Evolutionary conservation across 2,329 filamentous ascomycete species (phyloP), one percentile per base, ranked within the genome.

Genomic region (Zymoseptoria passerinii): DNA sequence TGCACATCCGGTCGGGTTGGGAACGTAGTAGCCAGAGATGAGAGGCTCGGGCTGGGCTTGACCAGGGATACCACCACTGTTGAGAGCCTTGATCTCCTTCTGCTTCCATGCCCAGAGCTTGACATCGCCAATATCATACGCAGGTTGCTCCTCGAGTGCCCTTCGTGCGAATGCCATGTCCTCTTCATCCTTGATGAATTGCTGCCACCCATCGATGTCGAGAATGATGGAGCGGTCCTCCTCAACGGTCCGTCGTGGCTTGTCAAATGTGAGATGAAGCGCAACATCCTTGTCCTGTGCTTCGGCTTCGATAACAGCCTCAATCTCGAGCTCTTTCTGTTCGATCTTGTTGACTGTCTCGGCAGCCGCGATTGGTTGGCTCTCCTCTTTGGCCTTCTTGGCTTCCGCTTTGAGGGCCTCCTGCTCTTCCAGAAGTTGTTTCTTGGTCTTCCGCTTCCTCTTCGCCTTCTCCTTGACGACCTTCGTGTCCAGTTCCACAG

Each of bases 1-100:
- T 58, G 94, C 94, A 66, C 85, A 89, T 35, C 94, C 94, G 8
- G 90, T 90, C 0, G 81, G 62, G 65, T 96, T 99, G 0, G 89
- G 85, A 48, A 96, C 89, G 70, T 96, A 97, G 69, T 87, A 86
- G 48, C 84, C 84, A 62, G 81, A 75, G 58, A 87, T 85, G 63
- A 77, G 78, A 27, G 81, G 78, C 60, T 78, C 75, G 19, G 76
- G 74, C 51, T 77, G 77, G 20, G 79, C 76, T n/a, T 79, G 75
- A 7, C 84, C 84, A 64, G 75, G 74, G 53, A 79, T 74, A 23
- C 81, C 82, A 52, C 78, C 76, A 44, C 78, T 80, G 71, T 88
- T 88, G 62, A 88, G 80, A 48, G 83, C 77, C 71, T 89, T 89
- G 74, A 88, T 84, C 65, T 87, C 81, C 66, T 88, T 87, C 67